Percentiles rank a stretch among this genome's conserved stretches.
phyloP scores from a whole-genome alignment of 2,329 filamentous ascomycete species.

The Sclerotinia borealis region DNA sequence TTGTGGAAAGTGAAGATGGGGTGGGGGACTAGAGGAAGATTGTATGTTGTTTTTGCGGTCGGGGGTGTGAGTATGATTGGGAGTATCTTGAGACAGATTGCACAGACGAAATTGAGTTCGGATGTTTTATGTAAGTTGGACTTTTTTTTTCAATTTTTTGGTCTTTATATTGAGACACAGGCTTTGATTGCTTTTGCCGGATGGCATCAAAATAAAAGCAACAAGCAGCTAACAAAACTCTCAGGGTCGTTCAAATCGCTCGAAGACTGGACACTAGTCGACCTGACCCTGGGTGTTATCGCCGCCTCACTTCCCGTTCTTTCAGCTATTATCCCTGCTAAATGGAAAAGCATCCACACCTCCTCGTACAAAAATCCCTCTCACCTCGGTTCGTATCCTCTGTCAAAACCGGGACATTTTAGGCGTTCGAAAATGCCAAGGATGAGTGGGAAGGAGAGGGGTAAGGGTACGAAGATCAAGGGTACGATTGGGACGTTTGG shows the following conservation, averaged over 20 bases:
- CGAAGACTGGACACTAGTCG: conserved; percentile 31
- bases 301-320: conserved; percentile 34
- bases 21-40: conserved; percentile 28
- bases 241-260: conserved; percentile 23
- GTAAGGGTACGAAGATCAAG: background rate
- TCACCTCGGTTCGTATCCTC: background rate
- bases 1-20: conserved; percentile 34
- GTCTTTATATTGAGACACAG: no score
- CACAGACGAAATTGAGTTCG: conserved; percentile 10
- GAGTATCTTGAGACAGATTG: conserved; percentile 30
- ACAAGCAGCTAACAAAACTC: background rate
- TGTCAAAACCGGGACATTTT: background rate
- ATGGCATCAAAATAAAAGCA: background rate
- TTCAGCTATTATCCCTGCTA: conserved; percentile 23
- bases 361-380: background rate
- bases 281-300: conserved; percentile 32
- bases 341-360: conserved; percentile 12
- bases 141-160: background rate
- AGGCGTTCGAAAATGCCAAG: background rate
- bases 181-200: no score
- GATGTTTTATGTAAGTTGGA: conserved; percentile 4
- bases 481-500: background rate
- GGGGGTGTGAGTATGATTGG: conserved; percentile 32
- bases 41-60: conserved; percentile 33
- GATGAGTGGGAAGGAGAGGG: background rate